phyloP scores from a whole-genome alignment of 345 rosid species.

The Euclidium syriacum region DNA sequence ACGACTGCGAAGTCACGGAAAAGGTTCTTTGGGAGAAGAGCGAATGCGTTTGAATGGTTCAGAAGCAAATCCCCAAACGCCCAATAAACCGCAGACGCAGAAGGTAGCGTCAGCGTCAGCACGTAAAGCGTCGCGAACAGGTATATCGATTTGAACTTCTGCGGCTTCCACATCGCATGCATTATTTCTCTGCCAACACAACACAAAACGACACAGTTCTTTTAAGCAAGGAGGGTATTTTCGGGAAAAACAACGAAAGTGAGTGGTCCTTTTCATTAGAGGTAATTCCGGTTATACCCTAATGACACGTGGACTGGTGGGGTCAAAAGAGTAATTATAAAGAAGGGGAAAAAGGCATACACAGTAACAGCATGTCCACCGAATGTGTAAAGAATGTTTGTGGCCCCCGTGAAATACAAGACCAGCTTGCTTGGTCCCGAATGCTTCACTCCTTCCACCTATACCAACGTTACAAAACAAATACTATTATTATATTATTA shows the following conservation, averaged over 20 bases:
- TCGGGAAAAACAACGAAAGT: not conserved
- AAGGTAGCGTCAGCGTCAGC: constrained; percentile 89
- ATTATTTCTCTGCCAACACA: constrained; percentile 65
- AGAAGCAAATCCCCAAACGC: constrained; percentile 98
- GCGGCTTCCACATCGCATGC: constrained; percentile 99
- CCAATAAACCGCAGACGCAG: constrained; percentile 93
- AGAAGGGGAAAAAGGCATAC: constrained; percentile 43
- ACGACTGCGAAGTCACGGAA: constrained; percentile 89
- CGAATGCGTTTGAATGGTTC: constrained; percentile 88
- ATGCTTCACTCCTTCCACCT: constrained; percentile 91
- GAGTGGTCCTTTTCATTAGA: constrained; percentile 13
- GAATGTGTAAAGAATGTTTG: constrained; percentile 99
- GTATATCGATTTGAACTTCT: constrained; percentile 93
- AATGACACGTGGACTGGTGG: not conserved
- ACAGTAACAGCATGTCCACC: constrained; percentile 99
- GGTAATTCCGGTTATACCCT: constrained; percentile 11
- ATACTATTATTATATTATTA: not conserved
- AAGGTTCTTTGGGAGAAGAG: constrained; percentile 72
- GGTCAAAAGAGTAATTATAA: constrained; percentile 31
- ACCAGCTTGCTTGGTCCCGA: constrained; percentile 89
- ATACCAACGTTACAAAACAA: not conserved
- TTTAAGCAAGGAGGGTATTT: too few relatives aligned
- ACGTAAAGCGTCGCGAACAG: constrained; percentile 82
- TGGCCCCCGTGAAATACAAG: constrained; percentile 96
- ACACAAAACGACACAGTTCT: not conserved